phyloP scores from a whole-genome alignment of 2,329 filamentous ascomycete species.

The Xylariaceae sp. region DNA sequence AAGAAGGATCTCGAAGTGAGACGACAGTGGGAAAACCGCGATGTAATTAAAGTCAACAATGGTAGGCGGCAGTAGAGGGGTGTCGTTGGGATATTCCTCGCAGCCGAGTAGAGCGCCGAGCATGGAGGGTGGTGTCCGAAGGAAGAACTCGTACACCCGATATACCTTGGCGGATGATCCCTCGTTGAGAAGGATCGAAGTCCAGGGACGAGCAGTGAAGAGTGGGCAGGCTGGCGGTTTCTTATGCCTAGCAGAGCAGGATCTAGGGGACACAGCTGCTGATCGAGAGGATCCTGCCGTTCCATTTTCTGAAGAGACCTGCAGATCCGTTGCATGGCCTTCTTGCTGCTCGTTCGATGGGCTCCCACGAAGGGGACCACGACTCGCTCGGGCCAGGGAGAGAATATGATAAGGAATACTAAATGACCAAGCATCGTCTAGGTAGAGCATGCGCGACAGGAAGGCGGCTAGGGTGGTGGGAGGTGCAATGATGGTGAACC shows the following conservation, averaged over 20 bases:
- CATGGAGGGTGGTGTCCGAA: conserved; percentile 64
- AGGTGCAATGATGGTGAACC: conserved; percentile 62
- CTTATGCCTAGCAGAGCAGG: conserved; percentile 2
- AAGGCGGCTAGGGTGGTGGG: conserved; percentile 65
- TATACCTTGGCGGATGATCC: conserved; percentile 74
- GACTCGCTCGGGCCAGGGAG: conserved; percentile 43
- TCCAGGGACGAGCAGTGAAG: conserved; percentile 66
- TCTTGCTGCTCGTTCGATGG: neutral
- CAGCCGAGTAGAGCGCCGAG: conserved; percentile 54
- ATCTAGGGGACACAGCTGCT: conserved; percentile 3
- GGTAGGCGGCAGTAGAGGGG: conserved; percentile 42
- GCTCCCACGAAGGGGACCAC: conserved; percentile 3
- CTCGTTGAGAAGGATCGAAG: conserved; percentile 69
- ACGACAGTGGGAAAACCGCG: conserved; percentile 67
- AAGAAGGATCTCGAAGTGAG: conserved; percentile 58
- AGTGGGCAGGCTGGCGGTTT: conserved; percentile 43
- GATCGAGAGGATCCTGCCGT: conserved; percentile 1
- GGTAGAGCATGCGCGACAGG: conserved; percentile 58
- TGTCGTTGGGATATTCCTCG: conserved; percentile 43
- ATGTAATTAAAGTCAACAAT: conserved; percentile 60
- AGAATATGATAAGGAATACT: conserved; percentile 65
- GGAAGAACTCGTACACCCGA: conserved; percentile 71
- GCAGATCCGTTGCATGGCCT: conserved; percentile 1
- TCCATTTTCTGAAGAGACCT: neutral
- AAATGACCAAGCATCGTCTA: conserved; percentile 65